Conservation (phyloP, 225 moss, liverwort and hornwort species). For the Pleurozium schreberi region DNA sequence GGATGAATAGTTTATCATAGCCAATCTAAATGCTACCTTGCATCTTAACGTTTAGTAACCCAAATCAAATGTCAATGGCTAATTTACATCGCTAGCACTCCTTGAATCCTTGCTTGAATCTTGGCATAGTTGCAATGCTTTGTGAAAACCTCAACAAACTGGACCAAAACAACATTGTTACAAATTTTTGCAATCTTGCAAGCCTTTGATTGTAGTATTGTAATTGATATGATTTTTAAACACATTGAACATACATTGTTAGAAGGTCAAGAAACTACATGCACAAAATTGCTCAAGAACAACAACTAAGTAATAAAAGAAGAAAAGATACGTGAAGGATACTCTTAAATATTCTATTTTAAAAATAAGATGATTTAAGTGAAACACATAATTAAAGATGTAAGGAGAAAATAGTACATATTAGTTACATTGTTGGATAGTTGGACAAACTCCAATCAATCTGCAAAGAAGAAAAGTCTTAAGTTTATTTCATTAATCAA, state of each 20-base stretch:
- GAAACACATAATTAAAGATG: neutral
- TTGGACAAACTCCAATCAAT: neutral
- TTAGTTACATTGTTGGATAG: neutral
- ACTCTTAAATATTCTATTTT: neutral
- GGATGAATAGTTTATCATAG: neutral
- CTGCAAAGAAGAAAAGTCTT: neutral
- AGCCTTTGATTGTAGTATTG: neutral
- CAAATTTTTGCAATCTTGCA: too few relatives aligned
- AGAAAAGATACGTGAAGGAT: neutral
- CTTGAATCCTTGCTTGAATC: too few relatives aligned
- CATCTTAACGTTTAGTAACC: neutral
- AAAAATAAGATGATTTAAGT: neutral
- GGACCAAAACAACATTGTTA: too few relatives aligned
- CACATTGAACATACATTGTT: neutral
- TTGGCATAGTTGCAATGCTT: too few relatives aligned
- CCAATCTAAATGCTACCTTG: neutral
- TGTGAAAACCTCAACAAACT: too few relatives aligned
- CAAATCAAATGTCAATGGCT: fast-evolving
- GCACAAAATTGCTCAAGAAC: fast-evolving
- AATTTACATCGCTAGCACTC: neutral
- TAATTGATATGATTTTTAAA: neutral
- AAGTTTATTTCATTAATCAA: neutral
- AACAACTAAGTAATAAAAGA: neutral
- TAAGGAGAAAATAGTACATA: too few relatives aligned
- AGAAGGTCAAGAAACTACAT: neutral